Evolutionary conservation across 176 grass and related monocot genomes (phyloP).

Genomic region (Stipa capillata): DNA sequence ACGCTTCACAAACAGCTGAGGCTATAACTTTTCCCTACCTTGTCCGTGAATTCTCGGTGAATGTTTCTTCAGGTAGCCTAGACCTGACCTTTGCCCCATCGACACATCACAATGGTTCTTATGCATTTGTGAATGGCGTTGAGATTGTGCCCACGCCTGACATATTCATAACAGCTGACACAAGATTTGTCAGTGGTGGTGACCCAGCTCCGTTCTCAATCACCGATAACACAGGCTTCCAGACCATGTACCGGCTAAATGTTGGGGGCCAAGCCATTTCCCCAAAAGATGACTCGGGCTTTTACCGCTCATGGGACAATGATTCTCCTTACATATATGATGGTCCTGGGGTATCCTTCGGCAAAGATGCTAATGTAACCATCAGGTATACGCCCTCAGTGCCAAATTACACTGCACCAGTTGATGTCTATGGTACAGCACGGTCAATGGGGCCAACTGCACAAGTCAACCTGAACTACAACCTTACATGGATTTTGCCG

Average conservation of each 20-base stretch:
- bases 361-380: constrained; percentile 30
- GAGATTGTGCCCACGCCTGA: constrained; percentile 51
- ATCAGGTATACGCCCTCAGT: not conserved
- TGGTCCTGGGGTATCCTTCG: constrained; percentile 20
- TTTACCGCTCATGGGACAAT: constrained; percentile 39
- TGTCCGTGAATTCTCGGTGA: constrained; percentile 43
- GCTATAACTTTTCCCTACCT: not conserved
- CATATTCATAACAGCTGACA: constrained; percentile 5
- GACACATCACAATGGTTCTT: not conserved
- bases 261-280: constrained; percentile 34
- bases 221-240: not conserved
- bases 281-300: constrained; percentile 6
- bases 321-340: constrained; percentile 30
- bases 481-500: constrained; percentile 59
- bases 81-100: constrained; percentile 47
- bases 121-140: constrained; percentile 73
- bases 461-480: constrained; percentile 51
- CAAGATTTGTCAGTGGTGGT: constrained; percentile 4
- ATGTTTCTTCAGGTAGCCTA: constrained; percentile 22
- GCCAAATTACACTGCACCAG: constrained; percentile 45
- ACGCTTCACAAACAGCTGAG: constrained; percentile 19
- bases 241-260: constrained; percentile 66
- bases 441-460: constrained; percentile 50
- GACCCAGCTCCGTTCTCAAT: not conserved
- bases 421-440: constrained; percentile 45